Evolutionary conservation across 2,329 filamentous ascomycete genomes (phyloP).

Genomic region (Aspergillus jensenii): DNA sequence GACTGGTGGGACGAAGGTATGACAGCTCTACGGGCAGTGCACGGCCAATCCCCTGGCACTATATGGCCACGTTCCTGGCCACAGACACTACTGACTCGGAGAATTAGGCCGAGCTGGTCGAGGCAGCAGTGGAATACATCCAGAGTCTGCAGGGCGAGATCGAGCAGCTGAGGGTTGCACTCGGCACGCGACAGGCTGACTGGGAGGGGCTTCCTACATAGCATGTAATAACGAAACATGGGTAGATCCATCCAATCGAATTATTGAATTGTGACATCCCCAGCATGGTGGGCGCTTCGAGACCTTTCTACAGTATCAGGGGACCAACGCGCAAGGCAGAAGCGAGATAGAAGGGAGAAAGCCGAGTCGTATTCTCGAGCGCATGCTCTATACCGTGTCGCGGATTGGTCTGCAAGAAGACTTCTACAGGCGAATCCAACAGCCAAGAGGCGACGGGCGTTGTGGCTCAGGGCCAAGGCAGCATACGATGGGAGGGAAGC

Average conservation of each 20-base stretch:
- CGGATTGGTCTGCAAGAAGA: background rate
- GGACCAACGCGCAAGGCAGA: background rate
- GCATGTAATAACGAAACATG: background rate
- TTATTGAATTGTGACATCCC: background rate
- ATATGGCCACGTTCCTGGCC: background rate
- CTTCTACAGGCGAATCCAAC: background rate
- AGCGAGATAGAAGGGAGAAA: too few species aligned
- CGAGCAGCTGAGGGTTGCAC: background rate
- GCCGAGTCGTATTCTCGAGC: background rate
- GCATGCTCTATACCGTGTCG: background rate
- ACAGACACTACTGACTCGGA: background rate
- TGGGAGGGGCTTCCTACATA: too few species aligned
- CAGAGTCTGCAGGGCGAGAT: constrained; percentile 10
- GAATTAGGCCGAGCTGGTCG: constrained; percentile 15
- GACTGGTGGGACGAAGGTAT: constrained; percentile 9
- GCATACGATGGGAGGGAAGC: background rate
- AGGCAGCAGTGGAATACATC: constrained; percentile 18
- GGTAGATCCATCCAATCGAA: background rate
- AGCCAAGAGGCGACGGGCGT: background rate
- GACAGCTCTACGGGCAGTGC: background rate
- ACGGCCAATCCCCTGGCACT: background rate
- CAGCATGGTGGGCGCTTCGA: background rate
- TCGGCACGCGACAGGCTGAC: background rate
- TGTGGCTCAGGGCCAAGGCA: background rate
- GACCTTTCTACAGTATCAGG: background rate